Evolutionary conservation across 768 basidiomycete genomes (phyloP).

Genomic region (Podaxis sp.): DNA sequence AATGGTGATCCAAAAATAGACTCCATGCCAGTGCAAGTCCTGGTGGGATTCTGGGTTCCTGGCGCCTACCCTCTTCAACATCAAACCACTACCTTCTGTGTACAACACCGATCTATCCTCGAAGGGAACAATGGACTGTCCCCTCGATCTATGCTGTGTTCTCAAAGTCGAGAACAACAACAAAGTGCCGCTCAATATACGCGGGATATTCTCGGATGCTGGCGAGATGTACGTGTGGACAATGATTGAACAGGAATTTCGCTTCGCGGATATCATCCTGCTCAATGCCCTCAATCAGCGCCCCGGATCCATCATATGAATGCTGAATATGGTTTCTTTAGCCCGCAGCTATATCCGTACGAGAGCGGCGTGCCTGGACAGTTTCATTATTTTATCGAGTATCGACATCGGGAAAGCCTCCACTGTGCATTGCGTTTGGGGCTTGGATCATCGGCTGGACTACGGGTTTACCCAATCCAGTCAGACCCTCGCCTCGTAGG

Average conservation of each 20-base stretch:
- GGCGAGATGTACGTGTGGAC: constrained; percentile 21
- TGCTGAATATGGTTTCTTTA: constrained; percentile 4
- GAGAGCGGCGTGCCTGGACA: constrained; percentile 9
- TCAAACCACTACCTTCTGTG: background rate
- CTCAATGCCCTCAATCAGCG: background rate
- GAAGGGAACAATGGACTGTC: background rate
- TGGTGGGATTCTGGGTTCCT: background rate
- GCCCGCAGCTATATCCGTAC: constrained; percentile 15
- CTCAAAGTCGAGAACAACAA: constrained; percentile 23
- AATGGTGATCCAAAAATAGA: background rate
- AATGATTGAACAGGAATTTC: background rate
- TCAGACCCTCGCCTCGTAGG: constrained; percentile 16
- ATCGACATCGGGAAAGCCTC: constrained; percentile 16
- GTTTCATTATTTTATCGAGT: constrained; percentile 20
- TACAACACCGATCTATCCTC: background rate
- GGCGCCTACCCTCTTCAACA: background rate
- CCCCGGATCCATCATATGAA: background rate
- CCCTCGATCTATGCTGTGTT: constrained; percentile 12
- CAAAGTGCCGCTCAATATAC: constrained; percentile 12
- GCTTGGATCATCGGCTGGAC: constrained; percentile 14
- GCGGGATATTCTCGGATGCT: constrained; percentile 16
- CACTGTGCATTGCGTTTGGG: constrained; percentile 21
- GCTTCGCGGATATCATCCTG: background rate
- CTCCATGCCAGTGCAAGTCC: background rate
- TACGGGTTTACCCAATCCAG: constrained; percentile 18